A percentile compares a stretch with the other conserved stretches of the same genome.
Evolutionary conservation across 2,329 filamentous ascomycete genomes (phyloP).

Genomic region (Mycosphaerelloides madeirae): DNA sequence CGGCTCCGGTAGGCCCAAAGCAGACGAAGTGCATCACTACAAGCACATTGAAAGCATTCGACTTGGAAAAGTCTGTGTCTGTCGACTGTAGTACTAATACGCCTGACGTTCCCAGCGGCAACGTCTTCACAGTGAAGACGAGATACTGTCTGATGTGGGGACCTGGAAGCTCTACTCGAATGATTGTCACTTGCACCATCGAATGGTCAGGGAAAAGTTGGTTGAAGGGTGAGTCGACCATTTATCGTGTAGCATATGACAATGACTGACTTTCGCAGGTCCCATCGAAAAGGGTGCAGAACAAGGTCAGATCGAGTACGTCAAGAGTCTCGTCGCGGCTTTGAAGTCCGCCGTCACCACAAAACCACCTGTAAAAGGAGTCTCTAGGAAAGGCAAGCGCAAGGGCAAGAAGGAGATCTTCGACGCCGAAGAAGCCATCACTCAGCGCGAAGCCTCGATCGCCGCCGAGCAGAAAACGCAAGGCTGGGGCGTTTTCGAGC

Average conservation of each 20-base stretch:
- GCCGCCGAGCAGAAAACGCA: constrained; percentile 32
- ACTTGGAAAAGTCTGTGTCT: constrained; percentile 80
- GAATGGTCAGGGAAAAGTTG: constrained; percentile 99
- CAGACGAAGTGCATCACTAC: constrained; percentile 92
- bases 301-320: constrained; percentile 80
- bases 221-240: constrained; percentile 70
- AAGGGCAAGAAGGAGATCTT: constrained; percentile 49
- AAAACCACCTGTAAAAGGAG: constrained; percentile 51
- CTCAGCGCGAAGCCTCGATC: constrained; percentile 28
- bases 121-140: constrained; percentile 86
- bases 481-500: constrained; percentile 79
- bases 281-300: constrained; percentile 94
- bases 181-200: constrained; percentile 83
- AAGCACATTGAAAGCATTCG: constrained; percentile 76
- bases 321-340: constrained; percentile 70
- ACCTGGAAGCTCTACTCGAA: constrained; percentile 74
- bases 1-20: constrained; percentile 77
- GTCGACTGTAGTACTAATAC: constrained; percentile 81
- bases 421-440: constrained; percentile 41
- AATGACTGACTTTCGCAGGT: constrained; percentile 48
- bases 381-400: constrained; percentile 43
- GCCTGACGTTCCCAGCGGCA: constrained; percentile 91
- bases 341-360: constrained; percentile 69
- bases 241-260: too few species aligned
- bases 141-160: constrained; percentile 94